Base-by-base conservation (phyloP, 108 stramenopile species). In the Nannochloropsis salina region DNA sequence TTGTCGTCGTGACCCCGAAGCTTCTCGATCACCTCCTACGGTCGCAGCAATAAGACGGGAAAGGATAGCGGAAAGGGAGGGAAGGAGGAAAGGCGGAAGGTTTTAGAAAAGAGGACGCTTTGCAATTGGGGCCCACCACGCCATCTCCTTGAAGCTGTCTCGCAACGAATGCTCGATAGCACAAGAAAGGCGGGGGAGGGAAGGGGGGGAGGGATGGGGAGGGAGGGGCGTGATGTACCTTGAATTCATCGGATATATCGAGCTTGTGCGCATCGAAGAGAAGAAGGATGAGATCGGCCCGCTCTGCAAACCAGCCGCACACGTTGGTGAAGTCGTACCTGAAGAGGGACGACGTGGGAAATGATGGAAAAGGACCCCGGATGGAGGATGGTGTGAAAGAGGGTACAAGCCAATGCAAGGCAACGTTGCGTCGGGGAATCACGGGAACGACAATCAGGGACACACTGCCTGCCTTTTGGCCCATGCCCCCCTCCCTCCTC, bases 251-350 rank as follows among this genome's bases (percentile, higher is more conserved):
- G 83, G 90, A 91, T 61, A 95, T 95, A 83, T 95, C 95, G 43
- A 95, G 92, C 89, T 95, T 95, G 86, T 95, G 94, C 11, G 95
- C 94, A 87, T 95, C 92, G 91, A 99, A 98, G 92, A 99, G 95
- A 9, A 99, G 92, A 51, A 99, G 96, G 45, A 99, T 96, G 61
- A 98, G 90, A 92, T 99, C 98, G 42, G 97, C 94, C 42, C 98
- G 94, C 91, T 96, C 97, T 5, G 96, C 98, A 87, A 99, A 99
- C 98, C 98, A 99, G 88, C 95, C 94, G 94, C 95, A 94, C 42
- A 98, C 97, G 80, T 91, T 87, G 85, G 94, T 94, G 84, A 95
- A 98, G 86, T 98, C 97, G 92, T 98, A 98, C 82, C 95, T 95
- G 81, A 95, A 20, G 80, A 21, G 47, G 15, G 47, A 31, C 1